Conservation (phyloP, 345 rosid species). For the Salix koriyanagi region DNA sequence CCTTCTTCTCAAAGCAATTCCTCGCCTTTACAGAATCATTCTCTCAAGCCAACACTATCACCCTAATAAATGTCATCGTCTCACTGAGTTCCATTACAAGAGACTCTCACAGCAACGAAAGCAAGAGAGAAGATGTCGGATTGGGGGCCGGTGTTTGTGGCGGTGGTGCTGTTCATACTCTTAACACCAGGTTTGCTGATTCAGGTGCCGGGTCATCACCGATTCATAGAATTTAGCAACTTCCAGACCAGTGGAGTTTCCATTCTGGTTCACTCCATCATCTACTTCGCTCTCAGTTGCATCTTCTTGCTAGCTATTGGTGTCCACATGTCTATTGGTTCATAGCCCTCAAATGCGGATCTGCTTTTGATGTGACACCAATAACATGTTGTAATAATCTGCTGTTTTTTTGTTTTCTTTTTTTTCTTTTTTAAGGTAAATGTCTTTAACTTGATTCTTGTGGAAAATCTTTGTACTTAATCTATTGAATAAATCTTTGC, state of each 20-base stretch:
- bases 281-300: conserved; percentile 77
- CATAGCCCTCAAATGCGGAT: neutral
- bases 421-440: neutral
- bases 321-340: conserved; percentile 69
- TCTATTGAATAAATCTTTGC: neutral
- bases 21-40: neutral
- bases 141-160: conserved; percentile 94
- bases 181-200: conserved; percentile 80
- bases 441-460: neutral
- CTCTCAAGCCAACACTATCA: neutral
- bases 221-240: conserved; percentile 70
- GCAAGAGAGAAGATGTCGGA: conserved; percentile 49
- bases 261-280: conserved; percentile 63
- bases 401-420: neutral
- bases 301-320: conserved; percentile 80
- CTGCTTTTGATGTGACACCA: neutral
- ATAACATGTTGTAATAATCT: neutral
- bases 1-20: conserved; percentile 1
- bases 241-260: conserved; percentile 88
- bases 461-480: neutral
- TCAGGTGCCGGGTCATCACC: conserved; percentile 61
- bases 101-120: neutral
- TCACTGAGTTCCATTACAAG: neutral
- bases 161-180: conserved; percentile 72
- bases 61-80: neutral